Evolutionary conservation across 176 grass and related monocot species (phyloP).

Genomic region (Raddia guianensis): DNA sequence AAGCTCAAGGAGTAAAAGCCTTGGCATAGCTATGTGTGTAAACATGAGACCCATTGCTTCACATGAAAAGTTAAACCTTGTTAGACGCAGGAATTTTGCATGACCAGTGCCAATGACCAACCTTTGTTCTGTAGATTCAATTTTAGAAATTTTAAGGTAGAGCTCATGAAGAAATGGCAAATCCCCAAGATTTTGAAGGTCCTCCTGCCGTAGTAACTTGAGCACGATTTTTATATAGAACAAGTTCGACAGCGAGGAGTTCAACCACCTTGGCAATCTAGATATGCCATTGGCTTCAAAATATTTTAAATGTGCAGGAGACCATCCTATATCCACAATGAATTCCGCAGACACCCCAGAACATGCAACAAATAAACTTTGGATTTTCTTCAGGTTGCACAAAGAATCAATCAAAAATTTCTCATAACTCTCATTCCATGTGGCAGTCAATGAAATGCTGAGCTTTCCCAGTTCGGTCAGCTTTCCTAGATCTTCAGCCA

Average conservation of each 20-base stretch:
- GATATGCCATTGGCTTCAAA: neutral
- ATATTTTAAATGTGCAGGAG: neutral
- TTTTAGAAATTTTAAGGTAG: neutral
- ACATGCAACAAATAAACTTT: neutral
- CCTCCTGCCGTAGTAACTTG: neutral
- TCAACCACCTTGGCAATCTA: slow-evolving; percentile 33
- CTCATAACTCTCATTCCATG: neutral
- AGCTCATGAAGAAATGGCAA: neutral
- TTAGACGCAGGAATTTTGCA: slow-evolving; percentile 18
- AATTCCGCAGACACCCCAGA: neutral
- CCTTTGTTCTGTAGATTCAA: neutral
- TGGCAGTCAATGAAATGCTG: neutral
- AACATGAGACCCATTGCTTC: slow-evolving; percentile 9
- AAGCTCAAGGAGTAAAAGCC: slow-evolving; percentile 1
- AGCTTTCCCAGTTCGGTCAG: neutral
- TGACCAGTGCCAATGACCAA: neutral
- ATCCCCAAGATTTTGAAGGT: too few relatives aligned
- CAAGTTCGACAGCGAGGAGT: neutral
- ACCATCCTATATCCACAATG: slow-evolving; percentile 1
- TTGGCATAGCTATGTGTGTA: slow-evolving; percentile 18
- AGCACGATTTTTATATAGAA: neutral
- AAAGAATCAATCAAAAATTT: neutral
- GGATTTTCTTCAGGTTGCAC: slow-evolving; percentile 8
- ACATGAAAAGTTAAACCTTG: neutral
- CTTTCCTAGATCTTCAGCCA: neutral